phyloP scores from a whole-genome alignment of 2,329 filamentous ascomycete species.

The Fusarium falciforme region DNA sequence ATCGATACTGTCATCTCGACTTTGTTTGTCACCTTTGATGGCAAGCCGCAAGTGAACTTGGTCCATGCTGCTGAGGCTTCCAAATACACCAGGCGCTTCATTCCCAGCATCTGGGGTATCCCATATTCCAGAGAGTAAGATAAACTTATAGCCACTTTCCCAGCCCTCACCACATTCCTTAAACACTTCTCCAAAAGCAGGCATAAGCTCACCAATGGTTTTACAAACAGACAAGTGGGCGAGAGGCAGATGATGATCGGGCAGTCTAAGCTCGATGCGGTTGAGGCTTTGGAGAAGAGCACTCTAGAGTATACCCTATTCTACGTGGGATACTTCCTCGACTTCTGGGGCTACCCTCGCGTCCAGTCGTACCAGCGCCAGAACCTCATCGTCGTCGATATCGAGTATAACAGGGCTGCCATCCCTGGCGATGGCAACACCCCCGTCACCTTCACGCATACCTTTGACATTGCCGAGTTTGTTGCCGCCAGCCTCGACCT shows the following conservation, averaged over 20 bases:
- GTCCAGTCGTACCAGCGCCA: not conserved
- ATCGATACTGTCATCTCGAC: not conserved
- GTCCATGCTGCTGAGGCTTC: not conserved
- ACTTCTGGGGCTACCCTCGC: not conserved
- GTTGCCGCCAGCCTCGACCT: not conserved
- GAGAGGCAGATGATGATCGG: not conserved
- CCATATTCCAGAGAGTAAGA: not conserved
- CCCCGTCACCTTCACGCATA: not conserved
- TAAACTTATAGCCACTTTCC: not conserved
- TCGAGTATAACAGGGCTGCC: not conserved
- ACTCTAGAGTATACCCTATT: not conserved
- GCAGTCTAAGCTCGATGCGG: not conserved
- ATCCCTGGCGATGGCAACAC: not conserved
- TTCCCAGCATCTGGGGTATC: not conserved
- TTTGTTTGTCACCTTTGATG: not conserved
- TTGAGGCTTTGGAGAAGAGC: not conserved
- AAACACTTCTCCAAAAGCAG: not conserved
- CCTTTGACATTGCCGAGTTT: not conserved
- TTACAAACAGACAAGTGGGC: not conserved
- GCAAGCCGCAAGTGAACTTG: not conserved
- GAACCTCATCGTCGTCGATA: not conserved
- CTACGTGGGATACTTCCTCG: not conserved
- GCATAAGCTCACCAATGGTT: not conserved
- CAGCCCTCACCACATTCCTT: not conserved
- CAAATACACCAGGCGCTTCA: not conserved